These are phyloP conservation scores for Lipomyces yarrowii DNA, from an alignment of 1,139 yeast genomes.

Conservation along the genomic window DNA sequence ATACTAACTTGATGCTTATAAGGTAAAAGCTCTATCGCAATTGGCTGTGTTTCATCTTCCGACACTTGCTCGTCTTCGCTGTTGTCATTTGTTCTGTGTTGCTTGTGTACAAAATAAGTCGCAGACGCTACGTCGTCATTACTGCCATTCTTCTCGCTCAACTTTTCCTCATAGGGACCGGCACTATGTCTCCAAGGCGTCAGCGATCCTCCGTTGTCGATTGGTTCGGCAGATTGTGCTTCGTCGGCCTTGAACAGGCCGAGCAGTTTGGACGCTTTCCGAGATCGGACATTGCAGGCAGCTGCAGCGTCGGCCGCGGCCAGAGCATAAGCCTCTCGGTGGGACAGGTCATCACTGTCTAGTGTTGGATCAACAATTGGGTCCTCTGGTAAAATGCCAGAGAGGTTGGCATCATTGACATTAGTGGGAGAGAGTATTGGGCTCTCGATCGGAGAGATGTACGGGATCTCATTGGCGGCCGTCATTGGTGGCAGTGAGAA, in stretches of 20 bases:
- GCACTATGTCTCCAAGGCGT: not conserved
- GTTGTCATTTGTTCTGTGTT: conserved; percentile 20
- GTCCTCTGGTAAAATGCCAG: not conserved
- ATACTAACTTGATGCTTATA: conserved; percentile 62
- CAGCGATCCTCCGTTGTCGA: conserved; percentile 13
- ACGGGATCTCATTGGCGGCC: conserved; percentile 20
- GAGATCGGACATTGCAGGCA: conserved; percentile 39
- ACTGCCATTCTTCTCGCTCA: conserved; percentile 12
- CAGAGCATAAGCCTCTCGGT: conserved; percentile 20
- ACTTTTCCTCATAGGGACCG: conserved; percentile 7
- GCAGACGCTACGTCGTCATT: conserved; percentile 56
- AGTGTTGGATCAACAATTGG: not conserved
- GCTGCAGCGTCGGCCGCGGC: conserved; percentile 30
- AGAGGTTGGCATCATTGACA: not conserved
- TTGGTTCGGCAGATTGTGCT: conserved; percentile 26
- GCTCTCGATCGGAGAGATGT: conserved; percentile 26
- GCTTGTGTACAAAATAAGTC: conserved; percentile 63
- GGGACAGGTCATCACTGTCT: conserved; percentile 3
- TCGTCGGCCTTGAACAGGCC: conserved; percentile 50
- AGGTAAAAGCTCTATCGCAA: conserved; percentile 84
- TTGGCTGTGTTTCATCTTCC: conserved; percentile 48
- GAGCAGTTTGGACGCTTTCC: conserved; percentile 58
- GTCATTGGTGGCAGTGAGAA: conserved; percentile 24
- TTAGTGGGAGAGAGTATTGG: conserved; percentile 12
- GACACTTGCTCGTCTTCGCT: conserved; percentile 13